Conservation (phyloP, 768 basidiomycete species). For the Tulasnella sp. region DNA sequence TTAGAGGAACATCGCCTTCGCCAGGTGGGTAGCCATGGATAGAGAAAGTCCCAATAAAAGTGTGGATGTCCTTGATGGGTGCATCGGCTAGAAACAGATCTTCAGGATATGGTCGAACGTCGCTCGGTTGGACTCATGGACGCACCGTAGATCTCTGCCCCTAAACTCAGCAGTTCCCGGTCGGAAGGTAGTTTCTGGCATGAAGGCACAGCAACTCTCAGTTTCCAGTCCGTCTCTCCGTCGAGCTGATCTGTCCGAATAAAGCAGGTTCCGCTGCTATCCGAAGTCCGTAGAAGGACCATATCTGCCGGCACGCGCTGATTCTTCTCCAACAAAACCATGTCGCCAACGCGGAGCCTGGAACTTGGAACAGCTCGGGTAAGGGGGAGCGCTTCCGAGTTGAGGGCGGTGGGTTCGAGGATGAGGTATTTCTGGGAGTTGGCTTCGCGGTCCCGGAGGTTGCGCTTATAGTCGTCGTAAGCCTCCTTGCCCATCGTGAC, state of each 20-base stretch:
- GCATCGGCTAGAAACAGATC: conserved; percentile 58
- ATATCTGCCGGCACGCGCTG: conserved; percentile 94
- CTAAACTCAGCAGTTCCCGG: conserved; percentile 46
- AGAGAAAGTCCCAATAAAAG: conserved; percentile 89
- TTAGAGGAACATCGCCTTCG: conserved; percentile 38
- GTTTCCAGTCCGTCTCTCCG: conserved; percentile 99
- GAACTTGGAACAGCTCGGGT: conserved; percentile 80
- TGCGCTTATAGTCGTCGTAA: conserved; percentile 94
- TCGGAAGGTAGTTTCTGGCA: conserved; percentile 63
- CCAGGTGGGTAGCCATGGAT: conserved; percentile 28
- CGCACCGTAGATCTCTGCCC: conserved; percentile 86
- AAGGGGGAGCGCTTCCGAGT: conserved; percentile 25
- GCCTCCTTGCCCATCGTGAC: conserved; percentile 99
- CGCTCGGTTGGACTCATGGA: conserved; percentile 17
- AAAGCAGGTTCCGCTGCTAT: conserved; percentile 88
- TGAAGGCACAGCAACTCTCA: conserved; percentile 78
- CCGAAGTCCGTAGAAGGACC: conserved; percentile 79
- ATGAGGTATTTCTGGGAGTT: conserved; percentile 89
- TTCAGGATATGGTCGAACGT: neutral
- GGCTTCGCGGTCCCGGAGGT: conserved; percentile 85
- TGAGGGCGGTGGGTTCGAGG: conserved; percentile 44
- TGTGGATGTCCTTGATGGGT: conserved; percentile 93
- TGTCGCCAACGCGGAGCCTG: conserved; percentile 80
- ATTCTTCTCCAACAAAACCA: conserved; percentile 90
- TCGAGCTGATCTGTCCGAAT: conserved; percentile 97